Evolutionary conservation across 2,329 filamentous ascomycete genomes (phyloP).

Genomic region (Canariomyces notabilis): DNA sequence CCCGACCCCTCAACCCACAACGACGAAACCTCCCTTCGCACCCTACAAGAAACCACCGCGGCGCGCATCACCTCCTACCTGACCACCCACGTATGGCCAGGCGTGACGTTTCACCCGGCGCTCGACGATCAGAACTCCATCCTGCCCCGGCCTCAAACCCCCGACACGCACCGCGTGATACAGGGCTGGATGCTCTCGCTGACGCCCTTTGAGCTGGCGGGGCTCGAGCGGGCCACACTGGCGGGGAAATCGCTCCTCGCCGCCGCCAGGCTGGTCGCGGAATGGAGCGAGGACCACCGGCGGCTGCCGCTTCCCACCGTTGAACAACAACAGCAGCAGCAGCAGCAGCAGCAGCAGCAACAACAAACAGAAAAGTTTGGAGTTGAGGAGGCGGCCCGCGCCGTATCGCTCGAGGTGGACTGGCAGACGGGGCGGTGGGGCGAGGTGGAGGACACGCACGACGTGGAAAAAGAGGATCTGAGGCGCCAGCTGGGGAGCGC

Average conservation of each 20-base stretch:
- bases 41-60: slow-evolving; percentile 64
- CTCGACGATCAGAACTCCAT: slow-evolving; percentile 75
- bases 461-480: slow-evolving; percentile 89
- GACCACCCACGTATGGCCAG: slow-evolving; percentile 73
- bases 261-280: slow-evolving; percentile 69
- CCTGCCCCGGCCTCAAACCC: slow-evolving; percentile 66
- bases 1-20: slow-evolving; percentile 33
- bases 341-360: slow-evolving; percentile 10
- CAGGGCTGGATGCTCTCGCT: slow-evolving; percentile 71
- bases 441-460: slow-evolving; percentile 96
- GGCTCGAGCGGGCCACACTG: slow-evolving; percentile 74
- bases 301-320: too few relatives aligned
- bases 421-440: slow-evolving; percentile 94
- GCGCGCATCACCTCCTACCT: slow-evolving; percentile 69
- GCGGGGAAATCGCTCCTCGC: slow-evolving; percentile 83
- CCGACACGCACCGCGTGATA: slow-evolving; percentile 71
- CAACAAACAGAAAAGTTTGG: slow-evolving; percentile 51
- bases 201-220: slow-evolving; percentile 75
- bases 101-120: slow-evolving; percentile 71
- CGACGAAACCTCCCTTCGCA: slow-evolving; percentile 50
- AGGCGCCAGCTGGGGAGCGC: slow-evolving; percentile 83
- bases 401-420: slow-evolving; percentile 75
- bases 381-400: slow-evolving; percentile 66
- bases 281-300: slow-evolving; percentile 72
- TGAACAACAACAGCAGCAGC: too few relatives aligned